These are phyloP conservation scores for Yarrowia sp. DNA, from an alignment of 805 yeast genomes.

Conservation along the genomic window DNA sequence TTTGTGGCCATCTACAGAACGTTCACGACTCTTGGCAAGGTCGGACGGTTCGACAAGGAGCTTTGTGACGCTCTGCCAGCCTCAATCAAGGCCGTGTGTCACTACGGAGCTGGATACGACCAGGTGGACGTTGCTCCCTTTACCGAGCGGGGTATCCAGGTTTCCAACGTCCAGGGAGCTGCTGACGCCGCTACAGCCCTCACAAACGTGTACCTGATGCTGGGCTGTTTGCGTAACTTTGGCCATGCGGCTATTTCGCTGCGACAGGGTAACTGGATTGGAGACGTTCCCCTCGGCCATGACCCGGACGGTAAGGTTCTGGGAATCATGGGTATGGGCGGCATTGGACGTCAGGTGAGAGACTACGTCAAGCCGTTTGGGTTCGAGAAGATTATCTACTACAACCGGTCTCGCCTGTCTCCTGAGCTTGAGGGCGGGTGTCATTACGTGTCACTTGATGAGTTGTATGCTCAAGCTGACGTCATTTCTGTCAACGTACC, in stretches of 20 bases:
- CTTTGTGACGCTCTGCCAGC: slow-evolving; percentile 62
- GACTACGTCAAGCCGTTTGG: slow-evolving; percentile 79
- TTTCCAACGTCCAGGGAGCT: slow-evolving; percentile 68
- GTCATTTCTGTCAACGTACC: slow-evolving; percentile 79
- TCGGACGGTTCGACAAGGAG: slow-evolving; percentile 73
- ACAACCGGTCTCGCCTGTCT: slow-evolving; percentile 68
- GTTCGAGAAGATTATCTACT: slow-evolving; percentile 70
- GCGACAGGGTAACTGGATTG: slow-evolving; percentile 74
- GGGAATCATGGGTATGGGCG: slow-evolving; percentile 88
- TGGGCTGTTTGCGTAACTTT: slow-evolving; percentile 73
- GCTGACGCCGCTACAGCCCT: slow-evolving; percentile 78
- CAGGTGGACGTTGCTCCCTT: slow-evolving; percentile 67
- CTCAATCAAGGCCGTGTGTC: slow-evolving; percentile 61
- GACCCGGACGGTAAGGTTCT: slow-evolving; percentile 79
- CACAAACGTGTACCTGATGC: slow-evolving; percentile 66
- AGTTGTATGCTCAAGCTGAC: slow-evolving; percentile 67
- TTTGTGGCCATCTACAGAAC: slow-evolving; percentile 60
- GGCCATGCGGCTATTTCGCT: slow-evolving; percentile 63
- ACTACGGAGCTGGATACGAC: slow-evolving; percentile 77
- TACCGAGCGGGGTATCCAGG: slow-evolving; percentile 61
- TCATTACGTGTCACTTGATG: slow-evolving; percentile 73
- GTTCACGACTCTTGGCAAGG: slow-evolving; percentile 57
- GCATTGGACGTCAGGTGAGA: slow-evolving; percentile 83
- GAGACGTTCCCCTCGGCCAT: slow-evolving; percentile 63
- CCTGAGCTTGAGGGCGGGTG: slow-evolving; percentile 73